phyloP scores from a whole-genome alignment of 2,329 filamentous ascomycete genomes.

The Nemania diffusa region DNA sequence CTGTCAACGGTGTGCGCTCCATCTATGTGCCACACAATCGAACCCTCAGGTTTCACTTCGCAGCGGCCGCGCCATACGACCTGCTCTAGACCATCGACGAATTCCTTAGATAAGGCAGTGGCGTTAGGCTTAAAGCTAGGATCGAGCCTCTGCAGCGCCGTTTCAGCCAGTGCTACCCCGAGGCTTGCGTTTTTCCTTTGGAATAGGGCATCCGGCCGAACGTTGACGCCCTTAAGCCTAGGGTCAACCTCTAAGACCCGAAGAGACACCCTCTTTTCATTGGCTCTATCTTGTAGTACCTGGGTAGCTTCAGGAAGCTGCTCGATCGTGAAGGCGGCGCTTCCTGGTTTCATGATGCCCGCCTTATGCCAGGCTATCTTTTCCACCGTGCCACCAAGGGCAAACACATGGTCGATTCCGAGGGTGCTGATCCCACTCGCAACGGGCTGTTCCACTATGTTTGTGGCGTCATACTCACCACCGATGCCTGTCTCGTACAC shows the following conservation, averaged over 20 bases:
- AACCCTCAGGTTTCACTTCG: conserved; percentile 64
- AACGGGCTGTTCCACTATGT: conserved; percentile 67
- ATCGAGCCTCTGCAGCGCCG: conserved; percentile 59
- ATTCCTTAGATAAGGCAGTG: conserved; percentile 65
- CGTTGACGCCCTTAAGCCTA: conserved; percentile 57
- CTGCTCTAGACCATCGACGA: conserved; percentile 77
- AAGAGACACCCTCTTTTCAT: conserved; percentile 61
- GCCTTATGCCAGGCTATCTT: conserved; percentile 80
- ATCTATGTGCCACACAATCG: conserved; percentile 85
- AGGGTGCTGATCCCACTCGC: conserved; percentile 72
- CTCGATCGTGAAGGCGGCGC: conserved; percentile 66
- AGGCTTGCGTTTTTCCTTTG: conserved; percentile 67
- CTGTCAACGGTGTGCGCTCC: conserved; percentile 94
- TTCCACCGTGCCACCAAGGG: conserved; percentile 70
- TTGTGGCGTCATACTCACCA: conserved; percentile 75
- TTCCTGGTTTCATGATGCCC: conserved; percentile 72
- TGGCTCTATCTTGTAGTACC: conserved; percentile 62
- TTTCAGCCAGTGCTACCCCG: conserved; percentile 62
- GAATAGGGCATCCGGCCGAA: conserved; percentile 65
- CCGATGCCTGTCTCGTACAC: conserved; percentile 76
- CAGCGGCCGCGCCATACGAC: conserved; percentile 85
- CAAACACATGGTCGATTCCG: conserved; percentile 74
- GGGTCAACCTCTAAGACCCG: conserved; percentile 59
- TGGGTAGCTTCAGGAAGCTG: conserved; percentile 59
- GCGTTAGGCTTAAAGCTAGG: conserved; percentile 43